phyloP scores from a whole-genome alignment of 2,329 filamentous ascomycete species.

The Aplosporella prunicola region DNA sequence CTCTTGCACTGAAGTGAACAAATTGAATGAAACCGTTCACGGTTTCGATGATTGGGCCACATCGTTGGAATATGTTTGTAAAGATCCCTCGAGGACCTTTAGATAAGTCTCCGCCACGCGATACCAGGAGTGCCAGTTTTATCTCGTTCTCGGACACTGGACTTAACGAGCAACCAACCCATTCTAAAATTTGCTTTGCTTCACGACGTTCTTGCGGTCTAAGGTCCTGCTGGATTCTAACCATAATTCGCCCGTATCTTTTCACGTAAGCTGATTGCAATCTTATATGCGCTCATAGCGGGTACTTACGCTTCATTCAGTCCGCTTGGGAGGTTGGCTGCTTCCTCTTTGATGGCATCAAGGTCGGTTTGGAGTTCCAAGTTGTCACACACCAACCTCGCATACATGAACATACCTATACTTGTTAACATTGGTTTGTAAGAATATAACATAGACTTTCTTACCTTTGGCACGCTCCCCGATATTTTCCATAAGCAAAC shows the following conservation, averaged over 20 bases:
- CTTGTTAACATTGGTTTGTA: neutral
- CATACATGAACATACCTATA: neutral
- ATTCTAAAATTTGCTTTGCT: neutral
- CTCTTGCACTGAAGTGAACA: neutral
- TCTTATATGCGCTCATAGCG: neutral
- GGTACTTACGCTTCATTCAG: neutral
- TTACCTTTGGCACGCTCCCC: neutral
- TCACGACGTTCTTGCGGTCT: neutral
- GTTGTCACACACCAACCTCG: neutral
- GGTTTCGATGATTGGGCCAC: neutral
- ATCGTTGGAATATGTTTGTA: neutral
- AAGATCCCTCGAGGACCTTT: neutral
- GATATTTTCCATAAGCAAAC: neutral
- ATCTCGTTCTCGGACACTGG: neutral
- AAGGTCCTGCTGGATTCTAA: neutral
- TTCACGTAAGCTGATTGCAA: no score
- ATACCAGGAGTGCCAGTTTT: neutral
- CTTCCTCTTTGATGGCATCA: neutral
- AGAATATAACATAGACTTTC: neutral
- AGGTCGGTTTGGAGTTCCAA: neutral
- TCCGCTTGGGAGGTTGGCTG: neutral
- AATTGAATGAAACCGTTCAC: neutral
- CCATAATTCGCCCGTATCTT: neutral
- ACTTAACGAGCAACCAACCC: neutral
- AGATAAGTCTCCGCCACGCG: neutral